A percentile compares a stretch with the other conserved stretches of the same genome.
Conservation (phyloP, 768 basidiomycete genomes). For the Phanerochaete carnosa region DNA sequence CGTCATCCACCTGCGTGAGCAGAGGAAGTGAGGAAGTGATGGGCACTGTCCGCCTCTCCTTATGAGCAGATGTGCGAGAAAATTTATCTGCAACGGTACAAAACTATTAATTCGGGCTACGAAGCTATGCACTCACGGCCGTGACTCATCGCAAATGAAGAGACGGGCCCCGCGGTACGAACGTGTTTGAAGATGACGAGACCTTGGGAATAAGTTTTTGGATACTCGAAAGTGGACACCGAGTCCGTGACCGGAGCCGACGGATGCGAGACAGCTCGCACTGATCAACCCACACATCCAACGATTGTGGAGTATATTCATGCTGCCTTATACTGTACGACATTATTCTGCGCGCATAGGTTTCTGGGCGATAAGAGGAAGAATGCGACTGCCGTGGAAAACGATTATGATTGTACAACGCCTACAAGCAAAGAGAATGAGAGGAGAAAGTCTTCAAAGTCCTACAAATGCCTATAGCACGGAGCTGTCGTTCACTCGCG, state of each 20-base stretch:
- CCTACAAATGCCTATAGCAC: not conserved
- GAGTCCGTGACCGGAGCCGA: too few relatives aligned
- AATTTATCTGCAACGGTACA: not conserved
- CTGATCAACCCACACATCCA: not conserved
- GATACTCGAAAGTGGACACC: too few relatives aligned
- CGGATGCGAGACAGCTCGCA: too few relatives aligned
- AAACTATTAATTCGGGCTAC: too few relatives aligned
- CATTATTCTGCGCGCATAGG: constrained; percentile 6
- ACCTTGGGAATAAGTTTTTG: too few relatives aligned
- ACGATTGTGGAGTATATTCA: constrained; percentile 3
- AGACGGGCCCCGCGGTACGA: not conserved
- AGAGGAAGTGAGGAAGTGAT: not conserved
- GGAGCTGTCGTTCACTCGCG: constrained; percentile 49
- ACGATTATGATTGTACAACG: constrained; percentile 3
- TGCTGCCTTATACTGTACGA: constrained; percentile 5
- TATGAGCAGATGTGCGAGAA: not conserved
- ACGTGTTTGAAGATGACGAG: not conserved
- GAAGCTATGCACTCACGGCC: too few relatives aligned
- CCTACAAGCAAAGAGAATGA: not conserved
- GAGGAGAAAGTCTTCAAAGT: constrained; percentile 1
- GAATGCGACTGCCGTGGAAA: constrained; percentile 1
- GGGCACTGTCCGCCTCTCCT: not conserved
- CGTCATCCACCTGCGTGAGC: too few relatives aligned
- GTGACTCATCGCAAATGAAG: too few relatives aligned
- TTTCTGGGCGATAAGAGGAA: not conserved